Percentiles rank a stretch among this genome's conserved stretches.
These are phyloP conservation scores for Suillus tomentosus DNA, from an alignment of 768 basidiomycete genomes.

Conservation along the genomic window DNA sequence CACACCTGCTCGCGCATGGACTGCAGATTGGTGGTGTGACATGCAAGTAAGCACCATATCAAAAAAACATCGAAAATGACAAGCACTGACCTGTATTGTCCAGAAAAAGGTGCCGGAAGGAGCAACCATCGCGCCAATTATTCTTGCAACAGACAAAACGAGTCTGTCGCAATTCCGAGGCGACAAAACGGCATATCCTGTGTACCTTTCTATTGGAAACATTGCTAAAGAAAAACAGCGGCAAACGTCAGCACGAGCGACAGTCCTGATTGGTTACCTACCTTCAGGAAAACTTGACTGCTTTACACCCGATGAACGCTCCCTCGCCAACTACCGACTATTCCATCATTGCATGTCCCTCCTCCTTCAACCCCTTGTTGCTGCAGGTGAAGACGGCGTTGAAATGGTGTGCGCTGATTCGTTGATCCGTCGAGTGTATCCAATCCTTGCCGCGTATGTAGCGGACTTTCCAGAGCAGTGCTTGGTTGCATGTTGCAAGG, in stretches of 20 bases:
- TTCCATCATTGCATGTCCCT: constrained; percentile 25
- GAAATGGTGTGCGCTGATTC: constrained; percentile 22
- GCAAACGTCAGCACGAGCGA: constrained; percentile 15
- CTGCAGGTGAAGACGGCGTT: no score
- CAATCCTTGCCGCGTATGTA: constrained; percentile 27
- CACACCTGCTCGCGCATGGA: no score
- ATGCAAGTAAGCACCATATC: no score
- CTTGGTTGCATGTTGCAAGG: constrained; percentile 17
- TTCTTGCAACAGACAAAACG: constrained; percentile 39
- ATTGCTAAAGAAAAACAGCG: constrained; percentile 20
- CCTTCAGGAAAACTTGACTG: constrained; percentile 13
- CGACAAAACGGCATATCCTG: constrained; percentile 30
- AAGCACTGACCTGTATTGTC: no score
- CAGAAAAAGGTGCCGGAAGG: no score
- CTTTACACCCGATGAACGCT: constrained; percentile 9
- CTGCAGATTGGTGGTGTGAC: no score
- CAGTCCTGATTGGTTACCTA: constrained; percentile 11
- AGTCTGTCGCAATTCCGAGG: constrained; percentile 39
- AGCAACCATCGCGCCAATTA: no score
- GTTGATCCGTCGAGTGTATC: constrained; percentile 16
- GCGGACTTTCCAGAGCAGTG: constrained; percentile 28
- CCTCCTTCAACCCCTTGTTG: constrained; percentile 19
- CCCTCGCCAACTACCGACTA: constrained; percentile 19
- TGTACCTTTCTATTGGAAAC: constrained; percentile 30
- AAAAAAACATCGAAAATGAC: no score